Conservation (phyloP, 1,139 yeast species). For the Lodderomyces orthopsilosis region DNA sequence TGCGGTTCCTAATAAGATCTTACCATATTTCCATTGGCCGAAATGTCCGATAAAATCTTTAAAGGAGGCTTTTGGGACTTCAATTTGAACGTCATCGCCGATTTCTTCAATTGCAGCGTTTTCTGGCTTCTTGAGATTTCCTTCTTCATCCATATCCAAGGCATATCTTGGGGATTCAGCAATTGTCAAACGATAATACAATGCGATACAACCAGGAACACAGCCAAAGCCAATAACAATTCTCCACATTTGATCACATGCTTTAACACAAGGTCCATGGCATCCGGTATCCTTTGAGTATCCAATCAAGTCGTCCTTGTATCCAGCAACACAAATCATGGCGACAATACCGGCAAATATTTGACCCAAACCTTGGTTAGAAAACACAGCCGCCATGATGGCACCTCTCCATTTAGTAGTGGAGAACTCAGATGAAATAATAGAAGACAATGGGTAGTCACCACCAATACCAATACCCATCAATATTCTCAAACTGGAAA, state of each 20-base stretch:
- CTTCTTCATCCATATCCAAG: slow-evolving; percentile 64
- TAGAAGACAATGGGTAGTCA: slow-evolving; percentile 96
- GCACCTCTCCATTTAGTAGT: slow-evolving; percentile 97
- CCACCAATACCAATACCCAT: slow-evolving; percentile 99
- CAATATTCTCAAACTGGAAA: slow-evolving; percentile 72
- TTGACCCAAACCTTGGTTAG: slow-evolving; percentile 93
- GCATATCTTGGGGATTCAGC: slow-evolving; percentile 93
- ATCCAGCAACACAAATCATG: slow-evolving; percentile 66
- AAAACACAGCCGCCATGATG: slow-evolving; percentile 89
- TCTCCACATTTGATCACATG: slow-evolving; percentile 95
- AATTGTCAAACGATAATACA: slow-evolving; percentile 86
- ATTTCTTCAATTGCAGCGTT: slow-evolving; percentile 52
- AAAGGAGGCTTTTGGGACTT: slow-evolving; percentile 59
- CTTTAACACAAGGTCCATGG: slow-evolving; percentile 64
- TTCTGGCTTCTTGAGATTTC: slow-evolving; percentile 58
- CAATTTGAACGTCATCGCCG: slow-evolving; percentile 40
- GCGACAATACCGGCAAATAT: slow-evolving; percentile 83
- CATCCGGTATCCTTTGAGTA: slow-evolving; percentile 35
- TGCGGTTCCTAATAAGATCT: slow-evolving; percentile 87
- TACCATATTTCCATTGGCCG: slow-evolving; percentile 84
- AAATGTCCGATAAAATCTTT: slow-evolving; percentile 68
- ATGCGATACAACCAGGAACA: slow-evolving; percentile 79
- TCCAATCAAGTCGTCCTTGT: slow-evolving; percentile 59
- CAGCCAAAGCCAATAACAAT: slow-evolving; percentile 82
- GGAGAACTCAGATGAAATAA: slow-evolving; percentile 83